A percentile compares a stretch with the other conserved stretches of the same genome.
phyloP scores from a whole-genome alignment of 305 asterid species.

The Stenogyne calaminthoides region DNA sequence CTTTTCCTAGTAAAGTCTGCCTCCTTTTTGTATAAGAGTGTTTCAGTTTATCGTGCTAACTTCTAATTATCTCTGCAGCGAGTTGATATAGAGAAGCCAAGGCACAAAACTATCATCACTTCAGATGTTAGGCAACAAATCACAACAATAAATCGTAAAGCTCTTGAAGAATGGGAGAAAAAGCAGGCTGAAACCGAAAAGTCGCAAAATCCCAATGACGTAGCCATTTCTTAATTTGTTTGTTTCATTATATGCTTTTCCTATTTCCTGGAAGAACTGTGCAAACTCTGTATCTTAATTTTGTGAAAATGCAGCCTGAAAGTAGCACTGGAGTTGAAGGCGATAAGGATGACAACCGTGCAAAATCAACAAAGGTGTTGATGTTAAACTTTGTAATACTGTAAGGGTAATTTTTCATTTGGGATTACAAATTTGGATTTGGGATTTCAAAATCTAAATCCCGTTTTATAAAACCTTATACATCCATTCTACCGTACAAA shows the following conservation, averaged over 20 bases:
- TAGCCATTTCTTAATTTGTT: conserved; percentile 31
- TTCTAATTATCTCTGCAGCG: conserved; percentile 49
- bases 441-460: too few relatives aligned
- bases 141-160: conserved; percentile 67
- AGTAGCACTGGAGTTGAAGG: conserved; percentile 58
- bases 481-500: too few relatives aligned
- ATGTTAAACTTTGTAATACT: background rate
- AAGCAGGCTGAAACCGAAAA: conserved; percentile 84
- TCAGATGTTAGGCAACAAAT: conserved; percentile 84
- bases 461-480: too few relatives aligned
- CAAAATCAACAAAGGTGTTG: conserved; percentile 59
- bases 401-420: background rate
- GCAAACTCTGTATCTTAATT: conserved; percentile 17
- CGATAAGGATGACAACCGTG: conserved; percentile 73
- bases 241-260: conserved; percentile 20
- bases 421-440: too few relatives aligned
- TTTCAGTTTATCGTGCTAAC: conserved; percentile 22
- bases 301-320: conserved; percentile 60
- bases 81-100: conserved; percentile 76
- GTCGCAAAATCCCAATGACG: conserved; percentile 70
- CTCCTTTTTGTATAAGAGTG: background rate
- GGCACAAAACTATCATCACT: conserved; percentile 76
- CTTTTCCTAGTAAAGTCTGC: background rate
- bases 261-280: conserved; percentile 9
- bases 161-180: conserved; percentile 90